phyloP scores from a whole-genome alignment of 495 filamentous ascomycete species.

The Chlorociboria aeruginascens region DNA sequence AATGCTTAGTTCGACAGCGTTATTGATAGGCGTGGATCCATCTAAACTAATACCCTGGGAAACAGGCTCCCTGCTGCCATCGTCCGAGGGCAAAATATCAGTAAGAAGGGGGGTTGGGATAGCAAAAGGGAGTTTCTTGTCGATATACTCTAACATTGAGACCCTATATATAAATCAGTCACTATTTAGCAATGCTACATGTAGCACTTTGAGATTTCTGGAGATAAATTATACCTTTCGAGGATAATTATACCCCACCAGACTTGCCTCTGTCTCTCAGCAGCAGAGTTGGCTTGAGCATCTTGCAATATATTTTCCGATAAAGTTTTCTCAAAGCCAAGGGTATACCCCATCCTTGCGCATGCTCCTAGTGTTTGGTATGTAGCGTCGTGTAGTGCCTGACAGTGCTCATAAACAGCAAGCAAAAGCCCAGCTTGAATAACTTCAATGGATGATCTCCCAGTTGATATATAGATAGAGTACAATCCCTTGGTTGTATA shows the following conservation, averaged over 20 bases:
- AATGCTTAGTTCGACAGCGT: too few relatives aligned
- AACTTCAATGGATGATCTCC: not conserved
- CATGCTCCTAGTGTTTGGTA: not conserved
- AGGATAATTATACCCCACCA: conserved; percentile 3
- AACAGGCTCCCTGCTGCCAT: too few relatives aligned
- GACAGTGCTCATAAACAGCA: not conserved
- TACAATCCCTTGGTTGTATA: not conserved
- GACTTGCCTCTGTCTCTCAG: not conserved
- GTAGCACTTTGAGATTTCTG: not conserved
- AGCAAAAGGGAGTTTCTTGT: too few relatives aligned
- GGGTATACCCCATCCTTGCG: not conserved
- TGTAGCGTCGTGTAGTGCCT: not conserved
- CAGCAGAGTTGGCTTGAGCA: not conserved
- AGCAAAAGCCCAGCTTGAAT: not conserved
- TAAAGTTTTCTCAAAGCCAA: not conserved
- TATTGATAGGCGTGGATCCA: too few relatives aligned
- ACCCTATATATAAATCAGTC: too few relatives aligned
- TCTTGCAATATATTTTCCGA: not conserved
- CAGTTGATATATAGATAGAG: not conserved
- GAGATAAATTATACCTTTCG: not conserved
- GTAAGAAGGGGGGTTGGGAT: too few relatives aligned
- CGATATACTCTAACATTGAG: too few relatives aligned
- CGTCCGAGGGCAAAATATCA: too few relatives aligned
- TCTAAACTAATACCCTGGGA: too few relatives aligned
- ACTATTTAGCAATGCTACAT: too few relatives aligned